phyloP scores from a whole-genome alignment of 495 filamentous ascomycete species.

The Penicillium manginii region DNA sequence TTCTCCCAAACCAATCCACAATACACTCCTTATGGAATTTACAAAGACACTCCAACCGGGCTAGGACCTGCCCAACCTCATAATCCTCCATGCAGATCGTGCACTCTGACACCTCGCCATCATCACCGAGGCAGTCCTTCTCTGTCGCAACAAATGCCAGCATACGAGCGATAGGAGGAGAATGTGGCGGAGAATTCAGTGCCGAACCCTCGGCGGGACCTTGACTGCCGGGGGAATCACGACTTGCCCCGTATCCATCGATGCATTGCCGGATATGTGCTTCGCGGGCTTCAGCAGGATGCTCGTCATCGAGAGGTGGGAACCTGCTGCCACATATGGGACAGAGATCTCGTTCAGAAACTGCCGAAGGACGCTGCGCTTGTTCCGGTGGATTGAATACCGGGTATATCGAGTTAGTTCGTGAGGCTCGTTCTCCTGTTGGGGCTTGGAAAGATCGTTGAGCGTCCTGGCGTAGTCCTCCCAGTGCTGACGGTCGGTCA shows the following conservation, averaged over 20 bases:
- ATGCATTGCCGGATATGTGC: conserved; percentile 81
- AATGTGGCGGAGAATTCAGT: conserved; percentile 20
- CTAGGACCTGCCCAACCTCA: conserved; percentile 79
- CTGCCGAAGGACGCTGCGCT: conserved; percentile 22
- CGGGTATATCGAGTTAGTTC: neutral
- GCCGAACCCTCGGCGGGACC: conserved; percentile 14
- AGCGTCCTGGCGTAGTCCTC: neutral
- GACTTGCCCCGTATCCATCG: conserved; percentile 35
- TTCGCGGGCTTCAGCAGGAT: conserved; percentile 67
- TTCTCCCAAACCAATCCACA: conserved; percentile 57
- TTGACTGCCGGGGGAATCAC: conserved; percentile 20
- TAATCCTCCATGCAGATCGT: conserved; percentile 98
- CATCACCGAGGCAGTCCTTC: conserved; percentile 83
- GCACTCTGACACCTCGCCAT: conserved; percentile 68
- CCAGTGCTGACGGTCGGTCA: conserved; percentile 5
- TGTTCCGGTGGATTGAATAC: neutral
- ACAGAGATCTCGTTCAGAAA: conserved; percentile 86
- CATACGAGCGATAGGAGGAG: conserved; percentile 50
- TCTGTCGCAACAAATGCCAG: conserved; percentile 80
- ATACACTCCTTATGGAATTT: conserved; percentile 83
- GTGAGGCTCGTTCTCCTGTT: neutral
- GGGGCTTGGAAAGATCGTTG: neutral
- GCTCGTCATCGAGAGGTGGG: conserved; percentile 63
- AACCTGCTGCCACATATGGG: conserved; percentile 83
- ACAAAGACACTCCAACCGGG: conserved; percentile 87